phyloP scores from a whole-genome alignment of 2,329 filamentous ascomycete species.

The Myriosclerotinia scirpicola region DNA sequence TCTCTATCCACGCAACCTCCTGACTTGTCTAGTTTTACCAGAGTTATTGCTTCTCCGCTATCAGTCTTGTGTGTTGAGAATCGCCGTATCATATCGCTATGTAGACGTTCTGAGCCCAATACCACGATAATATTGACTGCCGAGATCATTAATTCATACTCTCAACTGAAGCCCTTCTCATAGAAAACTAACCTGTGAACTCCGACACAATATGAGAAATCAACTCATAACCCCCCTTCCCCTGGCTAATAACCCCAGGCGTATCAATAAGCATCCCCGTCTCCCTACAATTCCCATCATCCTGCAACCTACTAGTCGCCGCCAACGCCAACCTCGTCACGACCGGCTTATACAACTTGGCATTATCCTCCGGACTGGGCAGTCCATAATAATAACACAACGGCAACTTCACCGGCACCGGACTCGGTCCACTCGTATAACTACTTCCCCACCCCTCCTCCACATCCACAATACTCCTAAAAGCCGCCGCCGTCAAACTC shows the following conservation, averaged over 20 bases:
- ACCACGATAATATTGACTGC: constrained; percentile 77
- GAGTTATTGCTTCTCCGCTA: constrained; percentile 66
- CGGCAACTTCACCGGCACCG: constrained; percentile 86
- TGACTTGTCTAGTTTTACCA: constrained; percentile 80
- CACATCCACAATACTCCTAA: constrained; percentile 83
- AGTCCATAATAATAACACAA: constrained; percentile 87
- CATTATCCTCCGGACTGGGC: constrained; percentile 69
- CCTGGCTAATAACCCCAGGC: constrained; percentile 65
- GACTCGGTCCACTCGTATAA: constrained; percentile 85
- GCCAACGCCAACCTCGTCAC: constrained; percentile 75
- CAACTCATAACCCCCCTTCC: constrained; percentile 68
- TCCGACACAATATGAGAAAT: constrained; percentile 77
- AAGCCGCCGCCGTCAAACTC: constrained; percentile 80
- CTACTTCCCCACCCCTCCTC: constrained; percentile 88
- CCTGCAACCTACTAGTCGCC: constrained; percentile 72
- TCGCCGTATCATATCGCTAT: constrained; percentile 69
- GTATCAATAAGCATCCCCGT: constrained; percentile 87
- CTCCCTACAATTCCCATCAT: constrained; percentile 68
- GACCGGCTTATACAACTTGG: constrained; percentile 70
- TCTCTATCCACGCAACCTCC: constrained; percentile 81
- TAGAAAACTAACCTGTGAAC: constrained; percentile 52
- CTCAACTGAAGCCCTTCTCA: neutral
- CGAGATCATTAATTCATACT: constrained; percentile 1
- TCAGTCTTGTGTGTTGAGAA: constrained; percentile 59
- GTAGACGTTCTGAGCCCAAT: constrained; percentile 74